These are phyloP conservation scores for Periconia digitata DNA, from an alignment of 2,329 filamentous ascomycete species.

Conservation along the genomic window DNA sequence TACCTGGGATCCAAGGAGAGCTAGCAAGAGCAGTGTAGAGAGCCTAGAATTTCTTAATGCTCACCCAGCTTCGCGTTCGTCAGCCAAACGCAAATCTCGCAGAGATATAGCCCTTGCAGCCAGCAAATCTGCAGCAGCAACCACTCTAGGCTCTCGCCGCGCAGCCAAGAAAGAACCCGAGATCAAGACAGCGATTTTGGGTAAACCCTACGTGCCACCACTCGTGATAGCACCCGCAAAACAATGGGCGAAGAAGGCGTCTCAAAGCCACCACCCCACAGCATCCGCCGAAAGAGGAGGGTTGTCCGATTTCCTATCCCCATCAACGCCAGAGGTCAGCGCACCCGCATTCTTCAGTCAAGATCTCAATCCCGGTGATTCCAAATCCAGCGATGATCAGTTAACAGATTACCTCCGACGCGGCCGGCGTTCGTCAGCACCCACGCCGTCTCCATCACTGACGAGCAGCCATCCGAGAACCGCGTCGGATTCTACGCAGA, in stretches of 20 bases:
- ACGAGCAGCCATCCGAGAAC: neutral
- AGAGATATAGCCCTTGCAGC: slow-evolving; percentile 3
- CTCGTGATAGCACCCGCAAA: slow-evolving; percentile 9
- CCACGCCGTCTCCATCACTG: slow-evolving; percentile 6
- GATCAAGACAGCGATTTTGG: slow-evolving; percentile 3
- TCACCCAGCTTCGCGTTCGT: neutral
- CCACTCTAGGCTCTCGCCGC: neutral
- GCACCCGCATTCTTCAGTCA: neutral
- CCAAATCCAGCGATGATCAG: neutral
- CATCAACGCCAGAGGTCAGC: neutral
- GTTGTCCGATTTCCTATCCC: neutral
- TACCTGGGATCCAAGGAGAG: slow-evolving; percentile 7
- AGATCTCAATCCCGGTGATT: neutral
- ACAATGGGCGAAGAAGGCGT: neutral
- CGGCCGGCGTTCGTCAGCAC: slow-evolving; percentile 5
- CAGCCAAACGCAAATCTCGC: neutral
- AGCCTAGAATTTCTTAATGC: slow-evolving; percentile 8
- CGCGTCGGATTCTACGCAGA: neutral
- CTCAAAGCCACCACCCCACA: too few species aligned
- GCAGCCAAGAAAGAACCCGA: neutral
- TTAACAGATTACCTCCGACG: neutral
- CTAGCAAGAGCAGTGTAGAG: slow-evolving; percentile 5
- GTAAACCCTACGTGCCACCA: slow-evolving; percentile 7
- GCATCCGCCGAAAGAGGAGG: neutral
- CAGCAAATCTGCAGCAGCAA: slow-evolving; percentile 1